Percentiles rank a stretch among this genome's conserved stretches.
Evolutionary conservation across 225 moss, liverwort and hornwort species (phyloP).

Genomic region (Marchantia paleacea): DNA sequence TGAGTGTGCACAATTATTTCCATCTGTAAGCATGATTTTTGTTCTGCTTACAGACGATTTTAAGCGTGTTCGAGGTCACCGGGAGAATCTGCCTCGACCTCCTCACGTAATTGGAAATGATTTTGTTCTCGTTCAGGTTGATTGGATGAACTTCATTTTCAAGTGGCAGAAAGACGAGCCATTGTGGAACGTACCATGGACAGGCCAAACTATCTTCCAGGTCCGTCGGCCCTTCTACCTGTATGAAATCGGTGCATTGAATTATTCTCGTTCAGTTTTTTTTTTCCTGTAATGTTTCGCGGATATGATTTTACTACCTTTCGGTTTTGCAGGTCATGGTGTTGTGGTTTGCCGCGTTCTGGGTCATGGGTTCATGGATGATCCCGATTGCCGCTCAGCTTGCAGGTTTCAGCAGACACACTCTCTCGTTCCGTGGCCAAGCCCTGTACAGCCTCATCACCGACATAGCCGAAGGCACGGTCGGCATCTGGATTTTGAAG

Average conservation of each 20-base stretch:
- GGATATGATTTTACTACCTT: background rate
- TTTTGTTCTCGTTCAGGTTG: conserved; percentile 19
- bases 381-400: conserved; percentile 68
- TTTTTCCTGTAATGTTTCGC: background rate
- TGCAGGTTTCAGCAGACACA: conserved; percentile 65
- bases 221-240: conserved; percentile 23
- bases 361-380: conserved; percentile 98
- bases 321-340: conserved; percentile 73
- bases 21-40: background rate
- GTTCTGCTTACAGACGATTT: background rate
- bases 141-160: conserved; percentile 46
- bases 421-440: conserved; percentile 82
- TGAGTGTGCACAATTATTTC: background rate
- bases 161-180: conserved; percentile 43
- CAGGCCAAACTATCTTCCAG: conserved; percentile 91
- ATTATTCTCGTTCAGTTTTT: too few species aligned
- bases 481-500: conserved; percentile 77
- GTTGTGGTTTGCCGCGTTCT: conserved; percentile 95
- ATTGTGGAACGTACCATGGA: conserved; percentile 91
- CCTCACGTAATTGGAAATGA: background rate
- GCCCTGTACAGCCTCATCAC: conserved; percentile 93
- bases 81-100: background rate
- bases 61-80: background rate
- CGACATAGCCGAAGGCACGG: conserved; percentile 90
- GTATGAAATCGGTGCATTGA: background rate